phyloP scores from a whole-genome alignment of 2,329 filamentous ascomycete genomes.

The Fusarium falciforme region DNA sequence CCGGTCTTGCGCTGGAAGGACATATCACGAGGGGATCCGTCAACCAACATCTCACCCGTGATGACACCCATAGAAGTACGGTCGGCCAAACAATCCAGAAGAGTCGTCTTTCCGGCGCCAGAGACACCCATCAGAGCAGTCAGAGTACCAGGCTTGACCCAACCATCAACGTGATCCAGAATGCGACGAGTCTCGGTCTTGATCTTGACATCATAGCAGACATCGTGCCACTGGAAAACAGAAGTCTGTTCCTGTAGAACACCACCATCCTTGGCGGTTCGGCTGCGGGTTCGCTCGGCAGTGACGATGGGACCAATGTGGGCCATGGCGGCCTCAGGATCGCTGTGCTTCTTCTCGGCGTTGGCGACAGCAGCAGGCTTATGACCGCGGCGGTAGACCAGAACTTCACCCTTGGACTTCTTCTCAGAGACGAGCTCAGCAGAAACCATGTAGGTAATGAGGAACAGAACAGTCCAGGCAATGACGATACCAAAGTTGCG shows the following conservation, averaged over 20 bases:
- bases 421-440: slow-evolving; percentile 74
- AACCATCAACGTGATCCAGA: slow-evolving; percentile 87
- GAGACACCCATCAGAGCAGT: slow-evolving; percentile 93
- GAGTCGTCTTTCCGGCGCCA: slow-evolving; percentile 93
- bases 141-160: slow-evolving; percentile 91
- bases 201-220: slow-evolving; percentile 83
- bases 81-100: slow-evolving; percentile 86
- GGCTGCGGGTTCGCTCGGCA: slow-evolving; percentile 52
- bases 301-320: slow-evolving; percentile 62
- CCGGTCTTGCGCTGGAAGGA: slow-evolving; percentile 94
- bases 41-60: slow-evolving; percentile 80
- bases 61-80: slow-evolving; percentile 91
- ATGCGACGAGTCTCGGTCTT: slow-evolving; percentile 81
- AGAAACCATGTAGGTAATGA: slow-evolving; percentile 69
- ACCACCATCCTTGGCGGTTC: slow-evolving; percentile 55
- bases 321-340: slow-evolving; percentile 64
- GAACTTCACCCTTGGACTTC: slow-evolving; percentile 81
- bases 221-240: slow-evolving; percentile 87
- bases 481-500: slow-evolving; percentile 77
- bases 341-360: slow-evolving; percentile 72
- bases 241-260: slow-evolving; percentile 71
- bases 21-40: slow-evolving; percentile 74
- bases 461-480: slow-evolving; percentile 72
- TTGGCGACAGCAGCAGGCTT: slow-evolving; percentile 67
- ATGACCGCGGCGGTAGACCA: slow-evolving; percentile 79